Base-by-base conservation (phyloP, 2,329 filamentous ascomycete genomes). In the Colletotrichum tropicale region DNA sequence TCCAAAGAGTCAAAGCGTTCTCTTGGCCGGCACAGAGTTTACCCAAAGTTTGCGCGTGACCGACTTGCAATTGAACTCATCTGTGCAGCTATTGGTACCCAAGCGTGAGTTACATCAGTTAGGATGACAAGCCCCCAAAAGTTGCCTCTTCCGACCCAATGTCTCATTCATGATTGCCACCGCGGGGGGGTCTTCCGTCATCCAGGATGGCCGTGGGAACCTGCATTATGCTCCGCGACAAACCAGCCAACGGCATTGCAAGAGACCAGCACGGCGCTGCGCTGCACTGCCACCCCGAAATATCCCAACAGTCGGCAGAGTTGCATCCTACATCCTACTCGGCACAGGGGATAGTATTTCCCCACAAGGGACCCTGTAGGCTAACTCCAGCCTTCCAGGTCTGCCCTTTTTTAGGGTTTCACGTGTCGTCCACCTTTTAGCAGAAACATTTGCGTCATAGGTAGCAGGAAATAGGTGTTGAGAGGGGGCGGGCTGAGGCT, bases 391-490 rank as follows among this genome's bases (percentile, higher is more conserved):
- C 26, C 13, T 43, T 61, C 56, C 30, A 52, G 43, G 43, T 52
- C n/a, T 52, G n/a, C 43, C n/a, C 43, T 52, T 13, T 52, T 61
- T 68, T 67, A 26, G 56, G 48, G 38, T 73, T 73, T 72, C 69
- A 68, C 56, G 69, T 75, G 73, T 26, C 13, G 43, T 56, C 32
- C 38, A 36, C 36, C n/a, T 61, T 67, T 68, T 58, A 56, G 69
- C n/a, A 68, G 73, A 75, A 75, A 65, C 69, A 73, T 75, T 43
- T 73, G 69, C 73, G 69, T 75, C 73, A 75, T 75, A 64, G 72
- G 55, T 18, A n/a, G 32, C 36, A 60, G 12, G 30, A 16, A 56
- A 60, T 21, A 36, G 55, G 32, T 32, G 18, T 10, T 21, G 10
- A 15, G 62, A 32, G 32, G 28, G 28, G 13, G 65, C 7, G 24